phyloP scores from a whole-genome alignment of 2,329 filamentous ascomycete species.

The Colletotrichum lini region DNA sequence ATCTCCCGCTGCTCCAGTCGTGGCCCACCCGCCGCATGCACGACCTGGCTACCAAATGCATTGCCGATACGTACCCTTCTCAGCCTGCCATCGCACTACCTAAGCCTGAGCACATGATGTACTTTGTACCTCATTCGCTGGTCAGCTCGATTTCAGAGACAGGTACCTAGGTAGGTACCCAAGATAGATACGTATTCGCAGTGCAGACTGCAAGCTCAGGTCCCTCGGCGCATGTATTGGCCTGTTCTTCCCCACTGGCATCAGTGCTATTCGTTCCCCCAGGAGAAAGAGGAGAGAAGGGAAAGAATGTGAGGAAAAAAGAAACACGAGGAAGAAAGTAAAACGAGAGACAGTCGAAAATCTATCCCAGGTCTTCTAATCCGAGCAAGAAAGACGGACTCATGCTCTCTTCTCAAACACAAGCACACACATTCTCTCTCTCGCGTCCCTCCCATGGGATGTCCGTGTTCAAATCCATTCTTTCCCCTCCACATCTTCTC shows the following conservation, averaged over 20 bases:
- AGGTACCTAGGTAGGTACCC: no score
- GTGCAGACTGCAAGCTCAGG: background rate
- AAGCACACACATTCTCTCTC: no score
- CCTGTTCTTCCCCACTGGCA: background rate
- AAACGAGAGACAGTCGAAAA: background rate
- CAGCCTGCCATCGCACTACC: no score
- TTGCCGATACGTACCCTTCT: background rate
- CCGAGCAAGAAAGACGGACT: background rate
- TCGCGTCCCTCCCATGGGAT: no score
- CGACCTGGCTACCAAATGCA: background rate
- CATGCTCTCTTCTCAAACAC: background rate
- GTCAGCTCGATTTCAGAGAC: no score
- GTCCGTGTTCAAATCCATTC: no score
- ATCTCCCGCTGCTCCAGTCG: constrained; percentile 38
- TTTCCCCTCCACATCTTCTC: background rate
- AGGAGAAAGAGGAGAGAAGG: background rate
- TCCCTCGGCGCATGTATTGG: constrained; percentile 19
- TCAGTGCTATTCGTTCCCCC: background rate
- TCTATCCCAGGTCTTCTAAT: no score
- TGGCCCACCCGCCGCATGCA: constrained; percentile 14
- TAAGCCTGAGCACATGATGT: no score
- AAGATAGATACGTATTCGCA: no score
- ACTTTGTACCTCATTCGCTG: no score
- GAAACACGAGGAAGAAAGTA: background rate
- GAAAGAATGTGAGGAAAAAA: background rate